These are phyloP conservation scores for Pseudogymnoascus sp. DNA, from an alignment of 2,329 filamentous ascomycete genomes.

Conservation along the genomic window DNA sequence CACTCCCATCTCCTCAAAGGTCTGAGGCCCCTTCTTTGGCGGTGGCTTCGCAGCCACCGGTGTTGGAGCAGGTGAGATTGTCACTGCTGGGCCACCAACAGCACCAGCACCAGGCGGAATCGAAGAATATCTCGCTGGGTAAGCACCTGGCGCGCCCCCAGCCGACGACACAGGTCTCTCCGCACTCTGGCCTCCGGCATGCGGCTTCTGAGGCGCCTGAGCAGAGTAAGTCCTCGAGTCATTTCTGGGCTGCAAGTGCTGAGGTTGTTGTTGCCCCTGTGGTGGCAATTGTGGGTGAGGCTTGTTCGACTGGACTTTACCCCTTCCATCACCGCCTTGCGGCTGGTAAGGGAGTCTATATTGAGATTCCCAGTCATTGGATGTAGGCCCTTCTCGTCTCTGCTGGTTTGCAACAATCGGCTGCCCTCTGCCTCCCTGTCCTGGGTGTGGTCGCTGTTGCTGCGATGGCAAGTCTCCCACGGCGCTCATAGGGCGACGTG, in stretches of 20 bases:
- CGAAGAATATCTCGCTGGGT: not conserved
- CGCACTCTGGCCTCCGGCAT: not conserved
- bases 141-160: not conserved
- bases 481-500: not conserved
- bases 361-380: not conserved
- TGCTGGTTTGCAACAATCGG: not conserved
- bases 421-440: not conserved
- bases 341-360: not conserved
- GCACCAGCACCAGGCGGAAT: not conserved
- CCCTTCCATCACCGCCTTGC: not conserved
- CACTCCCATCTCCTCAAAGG: slow-evolving; percentile 98
- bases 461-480: not conserved
- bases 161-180: not conserved
- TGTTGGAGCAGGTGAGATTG: not conserved
- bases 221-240: not conserved
- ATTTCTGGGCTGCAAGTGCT: not conserved
- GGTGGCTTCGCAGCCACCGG: slow-evolving; percentile 12
- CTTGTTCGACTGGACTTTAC: not conserved
- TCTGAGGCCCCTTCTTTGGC: slow-evolving; percentile 71
- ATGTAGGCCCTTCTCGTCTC: not conserved
- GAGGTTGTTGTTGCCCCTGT: not conserved
- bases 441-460: not conserved
- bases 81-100: slow-evolving; percentile 2
- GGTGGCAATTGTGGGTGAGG: not conserved
- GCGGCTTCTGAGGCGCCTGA: not conserved